Evolutionary conservation across 2,329 filamentous ascomycete species (phyloP).

Genomic region (Mycosphaerella sp.): DNA sequence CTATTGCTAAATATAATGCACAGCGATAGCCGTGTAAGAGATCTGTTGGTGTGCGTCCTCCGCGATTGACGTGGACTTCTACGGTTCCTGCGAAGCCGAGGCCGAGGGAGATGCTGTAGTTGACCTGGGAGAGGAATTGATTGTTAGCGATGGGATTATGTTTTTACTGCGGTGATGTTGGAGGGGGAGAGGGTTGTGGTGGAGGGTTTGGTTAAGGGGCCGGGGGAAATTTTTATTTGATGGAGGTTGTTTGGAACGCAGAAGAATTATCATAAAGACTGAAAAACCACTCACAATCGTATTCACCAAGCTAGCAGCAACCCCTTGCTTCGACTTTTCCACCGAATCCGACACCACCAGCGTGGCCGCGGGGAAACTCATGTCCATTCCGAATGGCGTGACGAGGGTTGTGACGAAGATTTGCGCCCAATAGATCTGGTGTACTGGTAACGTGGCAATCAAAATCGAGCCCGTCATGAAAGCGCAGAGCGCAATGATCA

Average conservation of each 20-base stretch:
- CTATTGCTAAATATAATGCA: slow-evolving; percentile 39
- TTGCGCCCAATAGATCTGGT: slow-evolving; percentile 59
- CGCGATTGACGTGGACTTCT: slow-evolving; percentile 44
- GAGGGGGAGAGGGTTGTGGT: not conserved
- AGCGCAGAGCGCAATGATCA: slow-evolving; percentile 36
- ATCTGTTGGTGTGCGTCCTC: slow-evolving; percentile 33
- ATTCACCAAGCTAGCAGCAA: slow-evolving; percentile 52
- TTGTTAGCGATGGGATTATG: not conserved
- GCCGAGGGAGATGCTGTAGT: slow-evolving; percentile 61
- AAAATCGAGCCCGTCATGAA: slow-evolving; percentile 41
- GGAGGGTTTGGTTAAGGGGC: not conserved
- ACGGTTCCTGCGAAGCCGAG: slow-evolving; percentile 61
- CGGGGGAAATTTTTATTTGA: not conserved
- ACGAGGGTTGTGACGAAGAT: slow-evolving; percentile 54
- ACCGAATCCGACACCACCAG: slow-evolving; percentile 53
- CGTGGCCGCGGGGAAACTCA: slow-evolving; percentile 58
- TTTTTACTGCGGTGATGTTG: not conserved
- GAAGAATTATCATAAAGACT: slow-evolving; percentile 1
- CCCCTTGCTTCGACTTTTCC: slow-evolving; percentile 43
- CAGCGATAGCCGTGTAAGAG: slow-evolving; percentile 37
- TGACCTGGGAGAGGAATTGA: slow-evolving; percentile 36
- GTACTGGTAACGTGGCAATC: slow-evolving; percentile 42
- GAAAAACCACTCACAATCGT: slow-evolving; percentile 35
- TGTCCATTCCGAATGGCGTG: slow-evolving; percentile 52
- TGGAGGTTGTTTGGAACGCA: not conserved